Conservation (phyloP, 2,329 filamentous ascomycete species). For the Ascochyta pisi region DNA sequence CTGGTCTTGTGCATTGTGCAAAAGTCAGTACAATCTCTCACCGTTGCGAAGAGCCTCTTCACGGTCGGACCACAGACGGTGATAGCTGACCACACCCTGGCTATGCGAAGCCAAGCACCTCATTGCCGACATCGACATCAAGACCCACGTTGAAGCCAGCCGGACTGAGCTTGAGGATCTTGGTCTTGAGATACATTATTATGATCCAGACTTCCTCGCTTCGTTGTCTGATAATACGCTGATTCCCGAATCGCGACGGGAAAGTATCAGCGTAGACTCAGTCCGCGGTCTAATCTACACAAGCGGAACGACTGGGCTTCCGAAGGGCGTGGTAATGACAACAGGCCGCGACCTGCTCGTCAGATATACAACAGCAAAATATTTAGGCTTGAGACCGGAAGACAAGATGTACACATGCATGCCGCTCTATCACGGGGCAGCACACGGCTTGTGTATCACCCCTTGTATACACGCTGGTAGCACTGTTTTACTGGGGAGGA, state of each 20-base stretch:
- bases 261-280: slow-evolving; percentile 34
- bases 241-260: slow-evolving; percentile 34
- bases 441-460: slow-evolving; percentile 39
- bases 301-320: slow-evolving; percentile 46
- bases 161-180: slow-evolving; percentile 30
- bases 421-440: slow-evolving; percentile 48
- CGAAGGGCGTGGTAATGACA: slow-evolving; percentile 40
- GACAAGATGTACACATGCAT: slow-evolving; percentile 48
- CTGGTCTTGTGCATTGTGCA: slow-evolving; percentile 45
- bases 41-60: background rate
- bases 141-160: slow-evolving; percentile 52
- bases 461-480: slow-evolving; percentile 41
- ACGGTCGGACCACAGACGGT: slow-evolving; percentile 9
- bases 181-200: slow-evolving; percentile 39
- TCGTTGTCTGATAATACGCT: slow-evolving; percentile 29
- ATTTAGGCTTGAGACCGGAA: slow-evolving; percentile 38
- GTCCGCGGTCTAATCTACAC: slow-evolving; percentile 45
- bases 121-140: slow-evolving; percentile 57
- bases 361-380: slow-evolving; percentile 30
- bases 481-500: slow-evolving; percentile 40
- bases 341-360: slow-evolving; percentile 40
- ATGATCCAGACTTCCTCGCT: slow-evolving; percentile 34
- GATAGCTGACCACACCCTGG: slow-evolving; percentile 57
- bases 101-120: slow-evolving; percentile 57
- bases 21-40: slow-evolving; percentile 33